Evolutionary conservation across 148 eudicot genomes (phyloP), one percentile per base, ranked within the genome.

Genomic region (Nepenthes mirabilis): DNA sequence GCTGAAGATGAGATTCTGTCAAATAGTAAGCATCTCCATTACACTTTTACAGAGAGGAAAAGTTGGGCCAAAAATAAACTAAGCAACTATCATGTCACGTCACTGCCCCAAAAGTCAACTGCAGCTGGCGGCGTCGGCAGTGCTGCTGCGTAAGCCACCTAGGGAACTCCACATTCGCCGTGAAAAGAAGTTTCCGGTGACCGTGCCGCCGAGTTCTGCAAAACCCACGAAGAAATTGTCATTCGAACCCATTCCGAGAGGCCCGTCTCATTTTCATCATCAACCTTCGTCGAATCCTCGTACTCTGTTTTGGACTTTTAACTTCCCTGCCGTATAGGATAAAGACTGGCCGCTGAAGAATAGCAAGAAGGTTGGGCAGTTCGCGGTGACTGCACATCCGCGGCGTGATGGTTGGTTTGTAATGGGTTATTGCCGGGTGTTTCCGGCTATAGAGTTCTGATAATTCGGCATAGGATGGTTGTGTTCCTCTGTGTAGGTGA

Each of bases 401-500:
- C 43, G 9, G 70, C 43, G 40, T 49, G 65, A 3, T 52, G 23
- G 48, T 36, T 53, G 35, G 11, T 65, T 34, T 23, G 63, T 47
- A 3, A 57, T 68, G 2, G 72, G 62, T 75, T 83, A 78, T 58
- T 68, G 76, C 34, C 89, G 83, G 56, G 83, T 78, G 62, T 75
- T 70, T 3, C 89, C 89, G 63, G 85, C 81, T 43, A 83, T 75
- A 0, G 89, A 80, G 64, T 80, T 78, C 74, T 81, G 77, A 70
- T 80, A 81, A 10, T 77, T 76, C 0, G 89, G 89, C 55, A 81
- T 74, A 1, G 83, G 83, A 71, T 80, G 89, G 63, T 70, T 80
- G 74, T 83, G 89, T 34, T 83, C 89, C 36, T 71, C 77, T 10
- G 89, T 83, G 79, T 78, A 83, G 43, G 89, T 80, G 36, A 83